Evolutionary conservation across 371 early-diverging fungal species (phyloP), one percentile per base, ranked within the genome.

Genomic region (Syncephalis plumigaleata): DNA sequence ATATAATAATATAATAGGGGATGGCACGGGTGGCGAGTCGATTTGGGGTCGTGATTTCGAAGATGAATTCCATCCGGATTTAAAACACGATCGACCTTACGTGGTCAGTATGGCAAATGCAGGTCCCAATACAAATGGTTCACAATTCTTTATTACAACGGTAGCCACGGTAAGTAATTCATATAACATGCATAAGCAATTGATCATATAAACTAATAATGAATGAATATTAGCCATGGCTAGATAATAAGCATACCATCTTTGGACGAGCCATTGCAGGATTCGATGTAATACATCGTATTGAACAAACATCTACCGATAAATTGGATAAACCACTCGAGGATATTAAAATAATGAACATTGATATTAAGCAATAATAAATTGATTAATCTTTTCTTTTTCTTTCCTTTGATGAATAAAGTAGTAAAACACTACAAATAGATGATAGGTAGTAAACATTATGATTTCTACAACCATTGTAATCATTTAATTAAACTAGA

Each of bases 81-180:
- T 88, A 43, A 71, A 70, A 51, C 95, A 94, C 55, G 85, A 90
- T 59, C 73, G 83, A 8, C 84, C 91, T 0, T 94, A 89, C 38
- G 82, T 89, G 0, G 69, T 99, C 0, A 82, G 87, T 50, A 98
- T 99, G 99, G 99, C 99, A 7, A 98, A 98, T 63, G 79, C 84
- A 0, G 99, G 99, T 3, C 84, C 91, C 3, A 75, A 80, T 31
- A 87, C 92, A 7, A 94, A 91, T 59, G 91, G 81, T 2, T 80
- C 81, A 42, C 99, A 98, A 65, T 99, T 98, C 63, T 99, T 98
- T 56, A 95, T 99, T 54, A 98, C 98, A 0, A 81, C 84, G n/a
- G 87, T 67, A 2, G 78, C 77, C 16, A 79, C 85, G 36, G 84
- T 83, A 74, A 65, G 70, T 66, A 16, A 38, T 8, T 16, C 20